Conservation (phyloP, 371 early-diverging fungal genomes). For the Umbelopsis sp. region DNA sequence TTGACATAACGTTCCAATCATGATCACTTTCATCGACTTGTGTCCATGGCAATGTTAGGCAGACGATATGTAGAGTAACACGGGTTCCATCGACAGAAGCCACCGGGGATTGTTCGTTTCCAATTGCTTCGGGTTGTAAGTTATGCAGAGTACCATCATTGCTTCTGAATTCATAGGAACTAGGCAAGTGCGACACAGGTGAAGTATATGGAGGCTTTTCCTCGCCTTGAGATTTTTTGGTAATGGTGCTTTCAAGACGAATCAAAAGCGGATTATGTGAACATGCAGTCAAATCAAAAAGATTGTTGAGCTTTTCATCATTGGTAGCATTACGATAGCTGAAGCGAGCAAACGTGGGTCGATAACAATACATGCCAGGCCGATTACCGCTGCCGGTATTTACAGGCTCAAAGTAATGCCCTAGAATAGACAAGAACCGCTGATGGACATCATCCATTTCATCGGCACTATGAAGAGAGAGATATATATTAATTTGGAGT, state of each 20-base stretch:
- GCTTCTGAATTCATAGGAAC: conserved; percentile 49
- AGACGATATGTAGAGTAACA: conserved; percentile 63
- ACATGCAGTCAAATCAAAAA: conserved; percentile 59
- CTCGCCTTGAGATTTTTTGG: conserved; percentile 49
- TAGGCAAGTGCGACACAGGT: conserved; percentile 62
- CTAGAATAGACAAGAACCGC: conserved; percentile 61
- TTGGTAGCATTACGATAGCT: conserved; percentile 28
- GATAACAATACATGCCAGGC: conserved; percentile 67
- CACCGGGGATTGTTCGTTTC: conserved; percentile 65
- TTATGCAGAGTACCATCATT: conserved; percentile 43
- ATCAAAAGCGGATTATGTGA: conserved; percentile 68
- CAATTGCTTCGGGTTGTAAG: conserved; percentile 68
- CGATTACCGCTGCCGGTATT: conserved; percentile 48
- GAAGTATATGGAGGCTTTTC: conserved; percentile 47
- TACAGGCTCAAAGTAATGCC: conserved; percentile 68
- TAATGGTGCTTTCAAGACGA: conserved; percentile 69
- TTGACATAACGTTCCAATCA: conserved; percentile 7
- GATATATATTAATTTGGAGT: no score
- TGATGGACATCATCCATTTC: conserved; percentile 52
- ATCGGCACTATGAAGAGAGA: conserved; percentile 26
- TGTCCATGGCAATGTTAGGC: conserved; percentile 58
- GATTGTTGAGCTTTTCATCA: conserved; percentile 47
- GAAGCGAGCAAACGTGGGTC: conserved; percentile 59
- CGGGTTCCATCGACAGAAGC: conserved; percentile 73
- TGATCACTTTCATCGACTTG: conserved; percentile 35